phyloP scores from a whole-genome alignment of 2,329 filamentous ascomycete species.

The Lasiodiplodia sp. region DNA sequence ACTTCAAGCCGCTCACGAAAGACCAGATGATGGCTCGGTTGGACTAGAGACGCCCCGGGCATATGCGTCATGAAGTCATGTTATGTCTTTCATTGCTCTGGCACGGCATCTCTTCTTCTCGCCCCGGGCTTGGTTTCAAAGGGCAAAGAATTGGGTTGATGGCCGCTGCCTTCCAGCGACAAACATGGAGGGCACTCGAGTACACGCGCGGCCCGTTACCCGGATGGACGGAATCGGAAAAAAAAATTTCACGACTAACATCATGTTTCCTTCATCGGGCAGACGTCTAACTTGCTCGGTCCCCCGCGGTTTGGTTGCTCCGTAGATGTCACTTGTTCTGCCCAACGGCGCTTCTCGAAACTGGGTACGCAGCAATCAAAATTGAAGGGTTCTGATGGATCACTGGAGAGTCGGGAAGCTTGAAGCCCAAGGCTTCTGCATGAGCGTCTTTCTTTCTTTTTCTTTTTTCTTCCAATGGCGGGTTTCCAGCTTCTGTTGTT shows the following conservation, averaged over 20 bases:
- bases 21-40: conserved; percentile 97
- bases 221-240: conserved; percentile 26
- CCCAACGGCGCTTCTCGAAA: conserved; percentile 15
- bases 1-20: conserved; percentile 88
- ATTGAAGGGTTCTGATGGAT: conserved; percentile 30
- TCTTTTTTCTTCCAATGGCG: conserved; percentile 28
- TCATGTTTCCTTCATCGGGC: conserved; percentile 29
- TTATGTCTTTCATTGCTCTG: conserved; percentile 43
- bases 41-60: conserved; percentile 66
- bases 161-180: conserved; percentile 24
- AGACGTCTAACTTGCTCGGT: conserved; percentile 26
- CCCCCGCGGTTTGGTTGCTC: conserved; percentile 22
- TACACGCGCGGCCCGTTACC: conserved; percentile 20
- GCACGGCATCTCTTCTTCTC: conserved; percentile 45
- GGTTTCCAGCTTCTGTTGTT: conserved; percentile 35
- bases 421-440: conserved; percentile 15
- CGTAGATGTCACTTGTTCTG: conserved; percentile 31
- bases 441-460: conserved; percentile 34
- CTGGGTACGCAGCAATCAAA: conserved; percentile 28
- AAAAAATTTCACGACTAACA: conserved; percentile 28
- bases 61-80: conserved; percentile 51
- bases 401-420: conserved; percentile 14
- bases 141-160: conserved; percentile 27
- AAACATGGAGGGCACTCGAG: conserved; percentile 25
- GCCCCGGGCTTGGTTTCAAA: conserved; percentile 33